Percentiles rank a stretch among this genome's conserved stretches.
Evolutionary conservation across 371 early-diverging fungal species (phyloP).

Genomic region (Mucor piriformis): DNA sequence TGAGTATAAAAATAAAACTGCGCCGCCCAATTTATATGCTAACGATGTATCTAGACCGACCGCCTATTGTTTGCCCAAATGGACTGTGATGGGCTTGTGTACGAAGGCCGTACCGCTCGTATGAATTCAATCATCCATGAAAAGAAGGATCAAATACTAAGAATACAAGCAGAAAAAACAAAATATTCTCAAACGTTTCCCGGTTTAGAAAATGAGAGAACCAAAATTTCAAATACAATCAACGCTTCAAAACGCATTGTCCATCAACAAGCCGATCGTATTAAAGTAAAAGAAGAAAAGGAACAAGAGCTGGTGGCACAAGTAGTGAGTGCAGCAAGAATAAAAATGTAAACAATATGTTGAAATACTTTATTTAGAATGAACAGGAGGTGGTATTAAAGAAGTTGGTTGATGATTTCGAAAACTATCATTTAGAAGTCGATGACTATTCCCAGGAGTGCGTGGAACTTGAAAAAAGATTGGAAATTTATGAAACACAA

Average conservation of each 20-base stretch:
- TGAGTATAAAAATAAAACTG: background rate
- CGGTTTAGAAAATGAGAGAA: background rate
- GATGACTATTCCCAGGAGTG: background rate
- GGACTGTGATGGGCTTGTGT: background rate
- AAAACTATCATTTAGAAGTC: background rate
- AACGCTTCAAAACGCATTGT: background rate
- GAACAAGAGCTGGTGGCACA: background rate
- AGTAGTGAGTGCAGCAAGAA: background rate
- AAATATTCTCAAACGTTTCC: background rate
- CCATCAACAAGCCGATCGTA: background rate
- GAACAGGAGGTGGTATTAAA: background rate
- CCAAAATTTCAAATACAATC: background rate
- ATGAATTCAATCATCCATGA: background rate
- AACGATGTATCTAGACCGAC: constrained; percentile 8
- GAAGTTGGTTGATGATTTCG: background rate
- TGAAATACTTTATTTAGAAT: background rate
- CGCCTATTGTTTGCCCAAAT: constrained; percentile 2
- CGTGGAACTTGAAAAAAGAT: background rate
- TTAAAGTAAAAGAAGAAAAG: background rate
- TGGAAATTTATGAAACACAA: background rate
- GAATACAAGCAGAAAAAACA: background rate
- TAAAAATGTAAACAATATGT: background rate
- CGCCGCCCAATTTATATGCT: background rate
- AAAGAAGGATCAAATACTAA: background rate
- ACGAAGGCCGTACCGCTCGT: background rate